Percentiles rank a stretch among this genome's conserved stretches.
phyloP scores from a whole-genome alignment of 805 yeast species.

The fission yeast (Schizosaccharomyces pombe) region DNA sequence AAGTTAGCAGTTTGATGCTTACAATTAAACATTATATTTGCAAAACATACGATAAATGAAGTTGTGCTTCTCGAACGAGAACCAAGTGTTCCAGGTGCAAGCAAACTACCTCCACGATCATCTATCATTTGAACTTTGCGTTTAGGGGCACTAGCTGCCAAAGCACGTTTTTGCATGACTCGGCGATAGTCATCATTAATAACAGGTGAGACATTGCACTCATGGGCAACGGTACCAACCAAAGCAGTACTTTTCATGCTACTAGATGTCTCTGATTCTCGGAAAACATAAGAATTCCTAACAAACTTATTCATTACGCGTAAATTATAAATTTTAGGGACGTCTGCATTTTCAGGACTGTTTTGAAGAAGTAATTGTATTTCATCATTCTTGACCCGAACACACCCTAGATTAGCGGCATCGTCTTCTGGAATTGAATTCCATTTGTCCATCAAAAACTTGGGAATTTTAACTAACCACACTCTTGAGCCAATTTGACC shows the following conservation, averaged over 20 bases:
- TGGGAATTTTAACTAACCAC: slow-evolving; percentile 82
- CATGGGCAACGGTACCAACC: slow-evolving; percentile 74
- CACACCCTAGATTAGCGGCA: slow-evolving; percentile 58
- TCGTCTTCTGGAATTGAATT: slow-evolving; percentile 32
- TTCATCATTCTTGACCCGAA: slow-evolving; percentile 38
- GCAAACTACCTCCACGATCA: background rate
- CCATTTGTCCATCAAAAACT: slow-evolving; percentile 68
- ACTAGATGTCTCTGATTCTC: slow-evolving; percentile 3
- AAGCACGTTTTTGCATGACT: slow-evolving; percentile 3
- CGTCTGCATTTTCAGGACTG: slow-evolving; percentile 22
- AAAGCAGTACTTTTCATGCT: slow-evolving; percentile 43
- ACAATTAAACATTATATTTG: background rate
- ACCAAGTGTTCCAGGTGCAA: slow-evolving; percentile 4
- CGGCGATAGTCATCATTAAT: slow-evolving; percentile 5
- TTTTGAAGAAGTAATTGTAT: slow-evolving; percentile 18
- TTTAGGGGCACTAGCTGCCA: slow-evolving; percentile 1
- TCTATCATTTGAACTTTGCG: slow-evolving; percentile 4
- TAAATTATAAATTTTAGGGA: slow-evolving; percentile 72
- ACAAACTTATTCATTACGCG: slow-evolving; percentile 57
- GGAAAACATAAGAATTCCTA: slow-evolving; percentile 22
- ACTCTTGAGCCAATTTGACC: slow-evolving; percentile 41
- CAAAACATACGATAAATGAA: background rate
- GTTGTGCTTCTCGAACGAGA: background rate
- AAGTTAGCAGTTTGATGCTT: background rate
- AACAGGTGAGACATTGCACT: slow-evolving; percentile 61